Percentiles rank a stretch among this genome's conserved stretches.
These are phyloP conservation scores for Aspergillus awamori DNA, from an alignment of 2,329 filamentous ascomycete genomes.

Conservation along the genomic window DNA sequence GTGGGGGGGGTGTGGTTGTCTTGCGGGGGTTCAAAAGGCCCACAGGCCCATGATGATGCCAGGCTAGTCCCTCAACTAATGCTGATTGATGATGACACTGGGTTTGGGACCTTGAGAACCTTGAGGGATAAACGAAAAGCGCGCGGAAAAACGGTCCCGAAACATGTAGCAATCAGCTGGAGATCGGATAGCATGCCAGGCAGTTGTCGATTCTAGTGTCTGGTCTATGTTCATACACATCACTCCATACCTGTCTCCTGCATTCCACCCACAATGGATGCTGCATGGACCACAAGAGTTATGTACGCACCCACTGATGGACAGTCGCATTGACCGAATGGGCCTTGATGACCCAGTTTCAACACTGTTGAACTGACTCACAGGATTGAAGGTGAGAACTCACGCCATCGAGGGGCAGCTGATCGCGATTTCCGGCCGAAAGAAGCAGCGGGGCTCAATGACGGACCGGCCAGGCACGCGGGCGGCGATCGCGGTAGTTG, in stretches of 20 bases:
- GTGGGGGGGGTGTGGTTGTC: slow-evolving; percentile 10
- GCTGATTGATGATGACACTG: slow-evolving; percentile 3
- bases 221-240: background rate
- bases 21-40: slow-evolving; percentile 15
- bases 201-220: background rate
- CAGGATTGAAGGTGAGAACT: slow-evolving; percentile 5
- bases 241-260: background rate
- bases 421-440: slow-evolving; percentile 19
- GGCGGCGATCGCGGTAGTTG: slow-evolving; percentile 13
- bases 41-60: background rate
- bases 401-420: slow-evolving; percentile 21
- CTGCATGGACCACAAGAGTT: background rate
- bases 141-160: slow-evolving; percentile 11
- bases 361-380: slow-evolving; percentile 4
- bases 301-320: background rate
- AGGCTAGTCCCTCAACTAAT: background rate
- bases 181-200: slow-evolving; percentile 8
- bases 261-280: background rate
- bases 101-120: background rate
- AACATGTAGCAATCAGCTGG: background rate
- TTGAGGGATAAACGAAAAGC: slow-evolving; percentile 10
- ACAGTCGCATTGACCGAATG: background rate
- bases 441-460: slow-evolving; percentile 9
- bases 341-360: background rate
- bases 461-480: slow-evolving; percentile 9